Evolutionary conservation across 441 rosid species (phyloP).

Genomic region (Hura crepitans): DNA sequence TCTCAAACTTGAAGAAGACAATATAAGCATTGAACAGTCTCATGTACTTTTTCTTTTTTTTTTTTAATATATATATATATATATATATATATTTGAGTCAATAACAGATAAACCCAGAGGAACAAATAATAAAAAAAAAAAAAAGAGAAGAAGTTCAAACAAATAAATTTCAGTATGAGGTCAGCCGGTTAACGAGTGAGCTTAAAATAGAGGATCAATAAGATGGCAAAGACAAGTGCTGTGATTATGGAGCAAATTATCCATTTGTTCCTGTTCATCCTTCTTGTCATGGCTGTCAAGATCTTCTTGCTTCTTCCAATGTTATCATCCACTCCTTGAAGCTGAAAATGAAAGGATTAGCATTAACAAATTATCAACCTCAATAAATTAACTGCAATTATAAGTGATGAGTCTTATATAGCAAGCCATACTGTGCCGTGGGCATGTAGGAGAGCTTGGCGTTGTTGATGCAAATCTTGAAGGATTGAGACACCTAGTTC

Average conservation of each 20-base stretch:
- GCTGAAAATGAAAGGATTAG: conserved; percentile 35
- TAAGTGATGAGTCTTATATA: neutral
- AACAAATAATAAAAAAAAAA: no score
- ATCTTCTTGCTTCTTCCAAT: conserved; percentile 72
- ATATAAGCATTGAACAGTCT: no score
- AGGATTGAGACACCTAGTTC: conserved; percentile 90
- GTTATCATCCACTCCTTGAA: conserved; percentile 79
- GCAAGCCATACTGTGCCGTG: conserved; percentile 44
- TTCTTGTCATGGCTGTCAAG: conserved; percentile 57
- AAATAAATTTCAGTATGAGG: neutral
- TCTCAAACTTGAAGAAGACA: no score
- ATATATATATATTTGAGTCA: no score
- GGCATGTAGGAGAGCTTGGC: conserved; percentile 71
- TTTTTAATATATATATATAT: no score
- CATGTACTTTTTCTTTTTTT: no score
- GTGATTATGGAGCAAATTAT: conserved; percentile 50
- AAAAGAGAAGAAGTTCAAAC: neutral
- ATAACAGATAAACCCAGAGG: no score
- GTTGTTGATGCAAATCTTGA: conserved; percentile 74
- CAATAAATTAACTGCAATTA: neutral
- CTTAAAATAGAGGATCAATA: conserved; percentile 72
- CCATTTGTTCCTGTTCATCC: conserved; percentile 78
- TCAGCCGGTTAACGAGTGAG: conserved; percentile 22
- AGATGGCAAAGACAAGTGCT: conserved; percentile 49
- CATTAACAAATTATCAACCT: neutral